phyloP scores from a whole-genome alignment of 768 basidiomycete species.

The Kwoniella europaea region DNA sequence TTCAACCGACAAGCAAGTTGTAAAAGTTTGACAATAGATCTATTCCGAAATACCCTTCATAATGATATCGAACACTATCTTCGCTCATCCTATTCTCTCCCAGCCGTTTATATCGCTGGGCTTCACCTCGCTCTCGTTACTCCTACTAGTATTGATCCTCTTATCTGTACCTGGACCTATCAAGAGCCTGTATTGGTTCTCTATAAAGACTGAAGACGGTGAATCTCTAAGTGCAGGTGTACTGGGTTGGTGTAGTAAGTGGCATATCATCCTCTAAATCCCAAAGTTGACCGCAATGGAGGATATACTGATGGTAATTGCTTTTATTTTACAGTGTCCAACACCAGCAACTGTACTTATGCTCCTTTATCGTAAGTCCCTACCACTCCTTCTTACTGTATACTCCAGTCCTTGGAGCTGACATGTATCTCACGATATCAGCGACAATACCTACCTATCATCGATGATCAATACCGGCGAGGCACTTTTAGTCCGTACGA shows the following conservation, averaged over 20 bases:
- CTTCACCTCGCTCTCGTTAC: conserved; percentile 46
- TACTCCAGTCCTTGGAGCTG: not conserved
- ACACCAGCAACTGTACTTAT: conserved; percentile 56
- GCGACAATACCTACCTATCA: conserved; percentile 47
- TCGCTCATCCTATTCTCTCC: conserved; percentile 28
- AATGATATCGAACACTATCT: not conserved
- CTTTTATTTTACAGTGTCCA: conserved; percentile 22
- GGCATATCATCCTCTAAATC: not conserved
- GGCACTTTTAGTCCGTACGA: conserved; percentile 52
- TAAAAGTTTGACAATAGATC: too few relatives aligned
- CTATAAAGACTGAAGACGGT: conserved; percentile 31
- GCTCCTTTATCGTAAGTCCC: conserved; percentile 49
- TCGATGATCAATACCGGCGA: conserved; percentile 47
- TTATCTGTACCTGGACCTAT: conserved; percentile 57
- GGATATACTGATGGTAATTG: not conserved
- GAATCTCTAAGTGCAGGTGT: conserved; percentile 46
- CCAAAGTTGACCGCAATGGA: too few relatives aligned
- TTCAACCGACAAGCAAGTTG: too few relatives aligned
- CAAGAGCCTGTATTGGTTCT: conserved; percentile 56
- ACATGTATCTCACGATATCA: too few relatives aligned
- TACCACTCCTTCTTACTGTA: not conserved
- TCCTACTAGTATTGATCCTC: conserved; percentile 54
- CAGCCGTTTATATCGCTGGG: conserved; percentile 49
- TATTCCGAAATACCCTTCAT: not conserved
- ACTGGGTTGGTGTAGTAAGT: conserved; percentile 56